phyloP scores from a whole-genome alignment of 108 stramenopile species.

The Nannochloropsis salina region DNA sequence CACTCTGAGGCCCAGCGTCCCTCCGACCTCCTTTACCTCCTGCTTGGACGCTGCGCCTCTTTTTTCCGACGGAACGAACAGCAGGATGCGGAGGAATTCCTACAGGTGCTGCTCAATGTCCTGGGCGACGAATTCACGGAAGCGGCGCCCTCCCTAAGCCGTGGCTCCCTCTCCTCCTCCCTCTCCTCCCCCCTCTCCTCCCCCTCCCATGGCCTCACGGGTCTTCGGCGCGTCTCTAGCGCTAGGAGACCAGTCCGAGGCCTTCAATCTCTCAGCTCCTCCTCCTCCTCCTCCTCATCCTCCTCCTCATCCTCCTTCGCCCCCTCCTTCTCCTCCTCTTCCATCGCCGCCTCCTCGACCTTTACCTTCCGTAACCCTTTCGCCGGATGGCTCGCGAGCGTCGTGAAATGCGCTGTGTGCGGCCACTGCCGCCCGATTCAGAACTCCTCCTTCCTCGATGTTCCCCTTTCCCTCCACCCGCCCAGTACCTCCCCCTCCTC shows the following conservation, averaged over 20 bases:
- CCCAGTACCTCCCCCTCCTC: not conserved
- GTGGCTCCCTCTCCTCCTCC: not conserved
- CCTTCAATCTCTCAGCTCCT: no score
- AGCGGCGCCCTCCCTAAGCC: not conserved
- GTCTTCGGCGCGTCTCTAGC: no score
- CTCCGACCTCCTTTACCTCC: not conserved
- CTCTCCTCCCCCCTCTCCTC: not conserved
- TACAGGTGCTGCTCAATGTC: not conserved
- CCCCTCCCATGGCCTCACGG: no score
- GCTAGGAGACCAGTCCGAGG: no score
- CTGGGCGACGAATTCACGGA: not conserved
- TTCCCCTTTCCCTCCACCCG: not conserved
- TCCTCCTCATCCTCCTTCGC: not conserved
- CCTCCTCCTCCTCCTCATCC: not conserved
- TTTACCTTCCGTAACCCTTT: slow-evolving; percentile 21
- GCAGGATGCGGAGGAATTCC: slow-evolving; percentile 16
- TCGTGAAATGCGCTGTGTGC: slow-evolving; percentile 35
- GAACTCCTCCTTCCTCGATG: not conserved
- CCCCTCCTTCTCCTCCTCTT: not conserved
- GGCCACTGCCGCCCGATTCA: not conserved
- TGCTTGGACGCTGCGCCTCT: not conserved
- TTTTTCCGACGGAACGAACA: not conserved
- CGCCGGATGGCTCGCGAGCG: slow-evolving; percentile 22
- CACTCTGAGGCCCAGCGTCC: not conserved
- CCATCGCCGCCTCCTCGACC: not conserved